Evolutionary conservation across 2,329 filamentous ascomycete species (phyloP).

Genomic region (Xylaria sp.): DNA sequence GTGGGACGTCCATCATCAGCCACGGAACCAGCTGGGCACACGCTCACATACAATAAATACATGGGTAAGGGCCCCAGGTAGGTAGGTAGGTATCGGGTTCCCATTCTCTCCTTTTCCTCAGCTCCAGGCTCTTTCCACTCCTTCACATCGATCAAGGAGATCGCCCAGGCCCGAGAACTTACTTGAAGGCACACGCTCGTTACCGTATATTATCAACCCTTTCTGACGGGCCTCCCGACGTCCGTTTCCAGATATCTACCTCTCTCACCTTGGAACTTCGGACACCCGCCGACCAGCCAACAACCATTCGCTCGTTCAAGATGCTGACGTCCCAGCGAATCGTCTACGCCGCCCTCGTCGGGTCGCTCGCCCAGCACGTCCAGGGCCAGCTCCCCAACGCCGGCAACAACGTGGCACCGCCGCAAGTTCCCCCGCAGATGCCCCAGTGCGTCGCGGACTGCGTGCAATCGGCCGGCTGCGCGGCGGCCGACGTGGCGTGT

Average conservation of each 20-base stretch:
- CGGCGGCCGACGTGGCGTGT: slow-evolving; percentile 37
- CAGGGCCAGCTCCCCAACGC: slow-evolving; percentile 1
- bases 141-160: background rate
- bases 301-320: slow-evolving; percentile 16
- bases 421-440: background rate
- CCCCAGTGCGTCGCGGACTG: slow-evolving; percentile 41
- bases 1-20: background rate
- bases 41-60: slow-evolving; percentile 6
- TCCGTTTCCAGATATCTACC: slow-evolving; percentile 12
- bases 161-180: slow-evolving; percentile 9
- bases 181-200: slow-evolving; percentile 9
- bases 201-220: slow-evolving; percentile 12
- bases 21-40: background rate
- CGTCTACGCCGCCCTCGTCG: slow-evolving; percentile 29
- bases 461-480: slow-evolving; percentile 39
- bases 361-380: slow-evolving; percentile 30
- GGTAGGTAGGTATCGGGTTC: slow-evolving; percentile 2
- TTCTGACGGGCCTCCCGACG: slow-evolving; percentile 10
- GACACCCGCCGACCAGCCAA: slow-evolving; percentile 7
- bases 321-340: slow-evolving; percentile 33
- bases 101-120: slow-evolving; percentile 11
- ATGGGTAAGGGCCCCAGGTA: slow-evolving; percentile 15
- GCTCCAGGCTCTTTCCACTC: slow-evolving; percentile 15
- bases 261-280: slow-evolving; percentile 11
- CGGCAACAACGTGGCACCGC: too few species aligned